phyloP scores from a whole-genome alignment of 2,329 filamentous ascomycete genomes.

The Cryphonectria carpinicola region DNA sequence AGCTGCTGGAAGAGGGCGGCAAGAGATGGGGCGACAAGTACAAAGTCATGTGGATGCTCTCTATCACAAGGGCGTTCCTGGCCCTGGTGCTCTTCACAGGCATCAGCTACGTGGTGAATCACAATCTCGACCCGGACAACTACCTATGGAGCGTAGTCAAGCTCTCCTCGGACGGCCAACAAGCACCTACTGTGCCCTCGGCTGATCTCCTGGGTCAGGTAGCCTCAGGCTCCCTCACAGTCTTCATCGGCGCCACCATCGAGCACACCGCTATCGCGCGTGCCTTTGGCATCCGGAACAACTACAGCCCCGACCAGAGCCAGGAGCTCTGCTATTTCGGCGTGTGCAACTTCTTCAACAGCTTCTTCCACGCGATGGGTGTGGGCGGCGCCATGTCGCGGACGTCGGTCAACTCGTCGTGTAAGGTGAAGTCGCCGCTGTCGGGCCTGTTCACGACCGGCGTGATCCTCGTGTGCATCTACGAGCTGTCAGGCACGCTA shows the following conservation, averaged over 20 bases:
- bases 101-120: conserved; percentile 66
- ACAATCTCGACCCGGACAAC: conserved; percentile 43
- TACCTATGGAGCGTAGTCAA: conserved; percentile 63
- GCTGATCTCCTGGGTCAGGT: conserved; percentile 55
- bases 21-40: conserved; percentile 62
- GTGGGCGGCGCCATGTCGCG: conserved; percentile 69
- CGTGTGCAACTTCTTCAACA: conserved; percentile 65
- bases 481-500: conserved; percentile 61
- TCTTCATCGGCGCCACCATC: conserved; percentile 63
- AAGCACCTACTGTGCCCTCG: conserved; percentile 52
- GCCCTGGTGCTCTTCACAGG: conserved; percentile 65
- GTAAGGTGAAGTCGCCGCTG: conserved; percentile 63
- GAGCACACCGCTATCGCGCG: conserved; percentile 69
- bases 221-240: conserved; percentile 58
- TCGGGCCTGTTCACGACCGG: conserved; percentile 64
- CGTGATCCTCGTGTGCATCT: conserved; percentile 65
- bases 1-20: conserved; percentile 60
- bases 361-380: conserved; percentile 66
- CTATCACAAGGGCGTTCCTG: conserved; percentile 64
- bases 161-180: conserved; percentile 59
- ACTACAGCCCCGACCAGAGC: conserved; percentile 65
- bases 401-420: conserved; percentile 69
- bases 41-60: conserved; percentile 60
- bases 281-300: conserved; percentile 64
- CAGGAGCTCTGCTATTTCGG: conserved; percentile 69